Base-by-base conservation (phyloP, 2,329 filamentous ascomycete species). In the Trichoderma sp. region DNA sequence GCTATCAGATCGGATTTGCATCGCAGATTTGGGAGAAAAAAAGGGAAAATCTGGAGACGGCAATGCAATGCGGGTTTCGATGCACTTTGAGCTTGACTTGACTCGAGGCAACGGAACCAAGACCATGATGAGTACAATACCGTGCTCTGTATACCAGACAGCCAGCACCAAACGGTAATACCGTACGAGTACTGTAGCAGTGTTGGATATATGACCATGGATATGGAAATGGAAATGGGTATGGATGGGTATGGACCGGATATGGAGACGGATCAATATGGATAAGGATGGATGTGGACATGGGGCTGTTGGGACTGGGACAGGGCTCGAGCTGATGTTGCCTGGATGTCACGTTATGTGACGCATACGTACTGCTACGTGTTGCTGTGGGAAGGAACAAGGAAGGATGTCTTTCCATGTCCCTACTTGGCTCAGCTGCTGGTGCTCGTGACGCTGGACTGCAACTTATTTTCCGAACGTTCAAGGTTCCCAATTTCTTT, bases 301-400 rank as follows among this genome's bases (percentile, higher is more conserved):
- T 32, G 34, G 36, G 65, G 53, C 65, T 14, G 26, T 24, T 34
- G 56, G 56, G n/a, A n/a, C 18, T 21, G 47, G 12, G 53, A 47
- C 65, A 47, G 36, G 56, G 36, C 53, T 32, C 18, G 18, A 47
- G 56, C 24, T 62, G 56, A 61, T 51, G 57, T 34, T 60, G 57
- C 57, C 57, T 34, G 53, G 53, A 58, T 60, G 65, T 68, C 65
- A 58, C 53, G 65, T 68, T 68, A 60, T 70, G 66, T 70, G 53
- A 70, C 66, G 53, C 57, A 62, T 69, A 34, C 57, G 34, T 61
- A 39, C 66, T 39, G 21, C 66, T 34, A 34, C 34, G 39, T 43
- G 15, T 43, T n/a, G 39, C 39, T 18, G 39, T 18, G 18, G 39
- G 39, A 34, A 36, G 34, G 2, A 15, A 36, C 34, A 36, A 0